Base-by-base conservation (phyloP, 352 stramenopile genomes). In the Thalassiosira mediterranea region DNA sequence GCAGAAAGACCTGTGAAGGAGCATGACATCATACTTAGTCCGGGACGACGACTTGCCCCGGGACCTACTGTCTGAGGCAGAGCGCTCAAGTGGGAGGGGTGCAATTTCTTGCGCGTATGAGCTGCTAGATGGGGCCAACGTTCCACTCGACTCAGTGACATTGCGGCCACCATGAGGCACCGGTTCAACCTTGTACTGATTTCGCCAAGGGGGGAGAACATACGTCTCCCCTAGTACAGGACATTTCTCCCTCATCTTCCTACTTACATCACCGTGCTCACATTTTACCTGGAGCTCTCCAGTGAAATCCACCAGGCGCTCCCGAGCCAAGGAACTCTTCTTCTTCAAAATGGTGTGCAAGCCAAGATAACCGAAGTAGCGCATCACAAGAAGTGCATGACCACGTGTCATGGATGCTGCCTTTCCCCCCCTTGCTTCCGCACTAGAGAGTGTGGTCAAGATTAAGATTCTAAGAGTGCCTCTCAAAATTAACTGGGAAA, bases 321-420 rank as follows among this genome's bases (percentile, higher is more conserved):
- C 80, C 52, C 83, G 56, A 56, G 82, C 76, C 19, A 92, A 73
- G 15, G 79, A 88, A 40, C 79, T 90, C 34, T 86, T 91, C 17
- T 79, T 88, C 52, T 86, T 60, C 15, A 94, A 70, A 26, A 91
- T 88, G 11, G 78, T 81, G 53, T 94, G 88, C 29, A 94, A 59
- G 26, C 88, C 88, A 29, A 91, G 73, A 76, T 90, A 93, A n/a
- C 88, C 88, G 81, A 92, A 94, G 65, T 93, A 91, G 48, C 88
- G 79, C 81, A 91, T 92, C 4, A 94, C 81, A 4, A 94, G 56
- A 53, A 94, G 84, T 17, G 85, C 88, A 59, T 84, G 83, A 4
- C 86, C 87, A 29, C 81, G 73, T 70, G 90, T 94, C 26, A 88
- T 88, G 1, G 85, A 66, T 29, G 75, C 74, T 56, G 81, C 78